Conservation (phyloP, 345 rosid genomes). For the Gossypium anomalum region DNA sequence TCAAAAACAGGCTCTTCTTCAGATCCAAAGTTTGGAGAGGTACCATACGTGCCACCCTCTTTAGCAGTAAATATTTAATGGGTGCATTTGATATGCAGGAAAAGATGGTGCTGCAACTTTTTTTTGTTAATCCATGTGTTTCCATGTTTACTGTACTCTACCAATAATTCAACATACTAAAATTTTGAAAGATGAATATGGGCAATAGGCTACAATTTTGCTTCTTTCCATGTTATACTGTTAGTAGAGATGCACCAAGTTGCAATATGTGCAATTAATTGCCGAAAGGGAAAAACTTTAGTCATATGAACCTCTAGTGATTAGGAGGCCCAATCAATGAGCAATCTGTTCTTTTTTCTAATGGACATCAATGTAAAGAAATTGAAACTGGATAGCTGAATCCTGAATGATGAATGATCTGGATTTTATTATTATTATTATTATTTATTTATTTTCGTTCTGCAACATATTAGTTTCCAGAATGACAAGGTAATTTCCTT, state of each 20-base stretch:
- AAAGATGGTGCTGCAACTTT: neutral
- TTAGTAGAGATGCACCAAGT: neutral
- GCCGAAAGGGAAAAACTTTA: neutral
- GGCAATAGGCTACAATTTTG: neutral
- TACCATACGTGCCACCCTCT: conserved; percentile 27
- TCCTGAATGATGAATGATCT: neutral
- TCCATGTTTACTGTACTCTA: neutral
- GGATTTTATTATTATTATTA: neutral
- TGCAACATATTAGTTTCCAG: neutral
- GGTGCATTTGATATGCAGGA: conserved; percentile 9
- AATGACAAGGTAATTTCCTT: conserved; percentile 1
- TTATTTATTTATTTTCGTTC: too few species aligned
- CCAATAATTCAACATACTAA: neutral
- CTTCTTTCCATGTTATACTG: neutral
- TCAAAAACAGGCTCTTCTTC: conserved; percentile 60
- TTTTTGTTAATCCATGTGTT: neutral
- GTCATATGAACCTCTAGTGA: conserved; percentile 8
- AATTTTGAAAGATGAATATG: neutral
- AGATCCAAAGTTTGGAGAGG: conserved; percentile 96
- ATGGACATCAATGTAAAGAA: neutral
- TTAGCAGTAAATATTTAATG: neutral
- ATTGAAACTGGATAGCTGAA: neutral
- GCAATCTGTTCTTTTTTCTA: neutral
- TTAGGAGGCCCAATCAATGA: neutral
- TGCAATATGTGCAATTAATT: neutral